A percentile compares a stretch with the other conserved stretches of the same genome.
These are phyloP conservation scores for Microcyclosporella mali DNA, from an alignment of 2,329 filamentous ascomycete genomes.

Conservation along the genomic window DNA sequence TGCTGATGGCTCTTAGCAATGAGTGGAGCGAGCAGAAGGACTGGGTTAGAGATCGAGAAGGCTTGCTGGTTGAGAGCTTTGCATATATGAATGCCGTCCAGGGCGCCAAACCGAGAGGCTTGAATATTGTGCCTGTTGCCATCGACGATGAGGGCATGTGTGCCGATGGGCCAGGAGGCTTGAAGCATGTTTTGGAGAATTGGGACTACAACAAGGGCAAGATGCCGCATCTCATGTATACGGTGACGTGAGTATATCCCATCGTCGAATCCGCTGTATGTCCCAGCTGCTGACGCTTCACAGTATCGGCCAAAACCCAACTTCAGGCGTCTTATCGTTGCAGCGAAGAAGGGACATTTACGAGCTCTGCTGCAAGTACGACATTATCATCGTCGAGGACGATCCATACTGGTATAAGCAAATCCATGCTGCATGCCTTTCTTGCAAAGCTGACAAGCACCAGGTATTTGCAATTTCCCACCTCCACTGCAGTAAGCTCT, in stretches of 20 bases:
- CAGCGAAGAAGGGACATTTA: conserved; percentile 74
- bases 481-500: conserved; percentile 47
- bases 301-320: conserved; percentile 86
- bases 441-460: too few species aligned
- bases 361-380: conserved; percentile 70
- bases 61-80: conserved; percentile 71
- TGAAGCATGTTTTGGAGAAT: conserved; percentile 71
- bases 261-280: neutral
- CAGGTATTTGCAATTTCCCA: conserved; percentile 74
- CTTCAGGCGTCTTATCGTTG: conserved; percentile 66
- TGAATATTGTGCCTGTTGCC: conserved; percentile 67
- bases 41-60: conserved; percentile 63
- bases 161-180: conserved; percentile 63
- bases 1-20: conserved; percentile 67
- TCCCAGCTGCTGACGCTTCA: conserved; percentile 6
- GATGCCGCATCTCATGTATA: conserved; percentile 80
- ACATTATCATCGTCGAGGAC: conserved; percentile 87
- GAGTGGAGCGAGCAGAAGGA: conserved; percentile 66
- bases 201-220: conserved; percentile 73
- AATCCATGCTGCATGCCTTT: too few species aligned
- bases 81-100: conserved; percentile 72
- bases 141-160: conserved; percentile 77
- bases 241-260: conserved; percentile 63
- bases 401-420: conserved; percentile 71
- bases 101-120: conserved; percentile 58